These are phyloP conservation scores for Epithele typhae DNA, from an alignment of 768 basidiomycete species.

Conservation along the genomic window DNA sequence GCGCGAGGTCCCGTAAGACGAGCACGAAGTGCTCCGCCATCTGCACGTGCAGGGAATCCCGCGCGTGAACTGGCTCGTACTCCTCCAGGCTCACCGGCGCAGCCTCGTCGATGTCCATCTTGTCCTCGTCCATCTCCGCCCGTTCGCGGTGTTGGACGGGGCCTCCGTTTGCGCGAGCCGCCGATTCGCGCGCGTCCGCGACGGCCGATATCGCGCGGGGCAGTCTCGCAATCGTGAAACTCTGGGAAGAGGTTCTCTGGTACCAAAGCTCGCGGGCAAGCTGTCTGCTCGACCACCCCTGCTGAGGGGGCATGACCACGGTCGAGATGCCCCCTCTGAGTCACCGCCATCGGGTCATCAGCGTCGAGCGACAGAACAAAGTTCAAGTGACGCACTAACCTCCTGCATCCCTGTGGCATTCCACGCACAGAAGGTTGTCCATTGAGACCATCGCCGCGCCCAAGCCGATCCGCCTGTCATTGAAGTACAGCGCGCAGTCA, in stretches of 20 bases:
- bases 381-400: too few species aligned
- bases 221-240: conserved; percentile 13
- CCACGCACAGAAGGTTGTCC: conserved; percentile 63
- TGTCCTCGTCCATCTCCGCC: conserved; percentile 20
- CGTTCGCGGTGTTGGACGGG: conserved; percentile 1
- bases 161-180: conserved; percentile 16
- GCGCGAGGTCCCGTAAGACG: conserved; percentile 54
- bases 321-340: too few species aligned
- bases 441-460: conserved; percentile 58
- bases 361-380: neutral
- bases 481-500: conserved; percentile 70
- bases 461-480: conserved; percentile 31
- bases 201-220: conserved; percentile 20
- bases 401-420: conserved; percentile 37
- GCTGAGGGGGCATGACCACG: conserved; percentile 11
- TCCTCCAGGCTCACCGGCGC: conserved; percentile 30
- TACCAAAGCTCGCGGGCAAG: conserved; percentile 31
- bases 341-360: too few species aligned
- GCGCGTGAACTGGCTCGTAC: conserved; percentile 48
- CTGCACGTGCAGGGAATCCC: conserved; percentile 64
- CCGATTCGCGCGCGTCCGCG: neutral
- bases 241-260: conserved; percentile 2
- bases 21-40: conserved; percentile 66
- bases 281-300: conserved; percentile 42
- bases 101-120: conserved; percentile 59